A percentile compares a stretch with the other conserved stretches of the same genome.
These are phyloP conservation scores for Camptophora hylomeconis DNA, from an alignment of 2,329 filamentous ascomycete genomes.

Conservation along the genomic window DNA sequence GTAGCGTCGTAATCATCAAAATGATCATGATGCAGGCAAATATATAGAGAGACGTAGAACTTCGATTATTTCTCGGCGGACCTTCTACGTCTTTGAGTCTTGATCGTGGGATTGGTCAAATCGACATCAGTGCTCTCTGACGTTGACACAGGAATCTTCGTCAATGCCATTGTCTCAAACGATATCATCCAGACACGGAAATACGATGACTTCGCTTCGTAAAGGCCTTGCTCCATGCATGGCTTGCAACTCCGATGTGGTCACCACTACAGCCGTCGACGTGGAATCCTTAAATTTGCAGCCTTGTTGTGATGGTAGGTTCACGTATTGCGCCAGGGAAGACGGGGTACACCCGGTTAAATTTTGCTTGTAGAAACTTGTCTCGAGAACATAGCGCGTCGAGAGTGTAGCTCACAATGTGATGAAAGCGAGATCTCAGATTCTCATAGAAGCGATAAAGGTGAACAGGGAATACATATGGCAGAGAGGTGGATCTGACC, in stretches of 20 bases:
- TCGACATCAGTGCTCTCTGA: no score
- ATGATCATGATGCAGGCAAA: no score
- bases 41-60: no score
- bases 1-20: no score
- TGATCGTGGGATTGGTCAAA: no score
- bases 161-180: no score
- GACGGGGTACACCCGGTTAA: background rate
- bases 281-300: no score
- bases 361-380: constrained; percentile 1
- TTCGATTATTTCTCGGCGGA: no score
- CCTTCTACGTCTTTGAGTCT: no score
- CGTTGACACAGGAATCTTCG: no score
- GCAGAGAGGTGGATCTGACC: background rate
- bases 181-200: no score
- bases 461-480: constrained; percentile 35
- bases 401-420: constrained; percentile 1
- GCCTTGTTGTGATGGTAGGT: constrained; percentile 2
- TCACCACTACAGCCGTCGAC: background rate
- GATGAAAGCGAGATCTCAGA: background rate
- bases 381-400: constrained; percentile 1
- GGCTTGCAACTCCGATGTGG: constrained; percentile 1
- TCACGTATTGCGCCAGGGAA: background rate
- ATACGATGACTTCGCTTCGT: no score
- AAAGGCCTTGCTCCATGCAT: constrained; percentile 1
- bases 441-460: constrained; percentile 32